These are phyloP conservation scores for Fusarium sp. DNA, from an alignment of 2,329 filamentous ascomycete species.

Conservation along the genomic window DNA sequence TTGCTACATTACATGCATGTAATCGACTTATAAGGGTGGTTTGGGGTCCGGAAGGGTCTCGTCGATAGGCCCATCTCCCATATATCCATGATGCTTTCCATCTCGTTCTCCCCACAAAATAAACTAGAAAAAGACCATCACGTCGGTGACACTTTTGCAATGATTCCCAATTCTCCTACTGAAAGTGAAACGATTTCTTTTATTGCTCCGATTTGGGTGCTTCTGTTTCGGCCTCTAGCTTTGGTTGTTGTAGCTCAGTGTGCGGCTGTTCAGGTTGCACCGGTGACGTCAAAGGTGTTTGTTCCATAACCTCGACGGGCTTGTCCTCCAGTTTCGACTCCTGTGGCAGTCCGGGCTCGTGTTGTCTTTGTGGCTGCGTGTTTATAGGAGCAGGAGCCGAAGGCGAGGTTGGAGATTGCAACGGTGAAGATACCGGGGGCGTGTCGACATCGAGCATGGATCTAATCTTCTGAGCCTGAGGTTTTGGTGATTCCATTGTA, in stretches of 20 bases:
- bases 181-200: conserved; percentile 1
- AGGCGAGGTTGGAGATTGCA: conserved; percentile 3
- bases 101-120: conserved; percentile 26
- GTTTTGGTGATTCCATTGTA: conserved; percentile 2
- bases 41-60: conserved; percentile 9
- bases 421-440: not conserved
- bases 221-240: conserved; percentile 27
- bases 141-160: conserved; percentile 3
- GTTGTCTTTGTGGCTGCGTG: conserved; percentile 17
- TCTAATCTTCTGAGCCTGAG: conserved; percentile 26
- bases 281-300: conserved; percentile 6
- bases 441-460: conserved; percentile 32
- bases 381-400: not conserved
- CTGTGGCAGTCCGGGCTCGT: conserved; percentile 1
- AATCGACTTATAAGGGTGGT: conserved; percentile 41
- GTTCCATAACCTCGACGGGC: conserved; percentile 11
- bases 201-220: conserved; percentile 21
- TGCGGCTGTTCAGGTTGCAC: conserved; percentile 11
- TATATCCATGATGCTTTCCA: conserved; percentile 32
- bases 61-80: conserved; percentile 26
- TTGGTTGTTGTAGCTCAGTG: conserved; percentile 10
- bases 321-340: conserved; percentile 19
- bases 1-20: conserved; percentile 45
- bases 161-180: conserved; percentile 10
- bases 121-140: conserved; percentile 27